Evolutionary conservation across 2,329 filamentous ascomycete species (phyloP), one percentile per base, ranked within the genome.

Genomic region (Stemphylium vesicarium): DNA sequence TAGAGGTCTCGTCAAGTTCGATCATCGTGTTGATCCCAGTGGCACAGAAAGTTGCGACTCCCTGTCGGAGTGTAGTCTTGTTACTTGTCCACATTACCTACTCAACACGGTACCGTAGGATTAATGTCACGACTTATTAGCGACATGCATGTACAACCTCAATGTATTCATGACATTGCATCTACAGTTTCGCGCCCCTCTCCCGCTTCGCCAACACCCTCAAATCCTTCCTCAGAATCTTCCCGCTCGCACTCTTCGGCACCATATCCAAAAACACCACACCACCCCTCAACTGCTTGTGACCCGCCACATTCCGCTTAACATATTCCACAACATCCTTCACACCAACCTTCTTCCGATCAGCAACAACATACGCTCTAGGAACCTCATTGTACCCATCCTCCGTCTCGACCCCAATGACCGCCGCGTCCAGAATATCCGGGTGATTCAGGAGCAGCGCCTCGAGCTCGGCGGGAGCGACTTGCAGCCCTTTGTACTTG

Each of bases 401-500:
- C 5, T 73, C 68, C 3, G 68, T 70, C 22, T 67, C 63, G 3
- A 79, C 69, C 4, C 78, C 79, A 37, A 82, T 79, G 18, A 82
- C 80, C 8, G 78, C 78, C 0, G 77, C 79, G 60, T 82, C 80
- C 1, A 70, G 57, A 4, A 82, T 71, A 2, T 68, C 56, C 1
- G 71, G 68, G 54, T 82, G 77, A 7, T 66, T 70, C 2, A 81
- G 49, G 0, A 82, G 66, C 29, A 79, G 43, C 1, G 73, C 78
- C 66, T 82, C 80, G 1, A 82, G 66, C 53, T 82, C 80, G 0
- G 79, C 79, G 1, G 80, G 80, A 9, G 80, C 77, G 13, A 82
- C 78, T 66, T 82, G 79, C 31, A 80, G 67, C 1, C 80, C 80
- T 59, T 81, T 81, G 48, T 80, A 80, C 59, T 81, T 81, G 63